These are phyloP conservation scores for Rhizopogon rudus DNA, from an alignment of 768 basidiomycete species.

Conservation along the genomic window DNA sequence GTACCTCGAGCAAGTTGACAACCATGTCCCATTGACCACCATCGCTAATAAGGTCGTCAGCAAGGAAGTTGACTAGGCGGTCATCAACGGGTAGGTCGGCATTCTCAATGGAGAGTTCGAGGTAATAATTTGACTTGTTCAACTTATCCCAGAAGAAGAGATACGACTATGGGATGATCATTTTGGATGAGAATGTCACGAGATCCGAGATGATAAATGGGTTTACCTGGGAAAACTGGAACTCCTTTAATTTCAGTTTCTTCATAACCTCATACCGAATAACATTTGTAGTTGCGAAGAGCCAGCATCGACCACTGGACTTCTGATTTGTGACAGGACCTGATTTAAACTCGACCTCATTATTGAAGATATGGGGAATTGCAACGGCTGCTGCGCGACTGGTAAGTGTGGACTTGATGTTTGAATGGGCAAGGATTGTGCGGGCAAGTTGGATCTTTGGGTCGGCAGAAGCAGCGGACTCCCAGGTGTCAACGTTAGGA, in stretches of 20 bases:
- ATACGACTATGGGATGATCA: slow-evolving; percentile 51
- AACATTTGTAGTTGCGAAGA: slow-evolving; percentile 90
- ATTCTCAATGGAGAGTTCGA: slow-evolving; percentile 82
- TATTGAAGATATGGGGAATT: slow-evolving; percentile 80
- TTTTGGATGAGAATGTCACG: not conserved
- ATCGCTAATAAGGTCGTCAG: slow-evolving; percentile 76
- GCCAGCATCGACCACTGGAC: slow-evolving; percentile 89
- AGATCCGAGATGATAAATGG: slow-evolving; percentile 10
- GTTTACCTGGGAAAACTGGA: slow-evolving; percentile 81
- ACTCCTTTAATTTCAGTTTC: slow-evolving; percentile 79
- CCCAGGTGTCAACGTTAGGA: slow-evolving; percentile 63
- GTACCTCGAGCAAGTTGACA: slow-evolving; percentile 58
- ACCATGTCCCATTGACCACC: slow-evolving; percentile 97
- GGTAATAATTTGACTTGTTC: slow-evolving; percentile 86
- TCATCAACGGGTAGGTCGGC: slow-evolving; percentile 78
- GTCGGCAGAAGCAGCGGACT: slow-evolving; percentile 45
- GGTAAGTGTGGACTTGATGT: slow-evolving; percentile 59
- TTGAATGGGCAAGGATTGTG: slow-evolving; percentile 64
- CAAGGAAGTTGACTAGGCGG: slow-evolving; percentile 74
- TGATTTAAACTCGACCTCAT: slow-evolving; percentile 74
- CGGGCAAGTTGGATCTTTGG: slow-evolving; percentile 71
- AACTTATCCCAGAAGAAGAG: slow-evolving; percentile 97
- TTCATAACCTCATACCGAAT: slow-evolving; percentile 82
- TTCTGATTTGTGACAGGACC: slow-evolving; percentile 84
- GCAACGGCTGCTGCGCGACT: slow-evolving; percentile 56